phyloP scores from a whole-genome alignment of 2,329 filamentous ascomycete species.

The Colletotrichum sp. region DNA sequence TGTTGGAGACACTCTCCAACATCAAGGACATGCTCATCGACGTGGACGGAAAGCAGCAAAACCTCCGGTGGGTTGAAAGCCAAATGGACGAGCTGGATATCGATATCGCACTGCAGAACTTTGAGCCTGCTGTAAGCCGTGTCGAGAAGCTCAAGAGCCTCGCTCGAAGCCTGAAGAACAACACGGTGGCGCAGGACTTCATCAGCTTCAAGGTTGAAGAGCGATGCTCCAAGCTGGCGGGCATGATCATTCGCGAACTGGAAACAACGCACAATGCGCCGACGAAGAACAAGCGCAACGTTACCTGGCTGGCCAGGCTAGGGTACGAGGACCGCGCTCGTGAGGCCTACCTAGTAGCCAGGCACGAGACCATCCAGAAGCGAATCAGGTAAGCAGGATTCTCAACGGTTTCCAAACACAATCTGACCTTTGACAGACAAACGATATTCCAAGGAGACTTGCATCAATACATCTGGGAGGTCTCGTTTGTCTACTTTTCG shows the following conservation, averaged over 20 bases:
- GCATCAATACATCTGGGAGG: constrained; percentile 90
- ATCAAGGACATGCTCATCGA: constrained; percentile 92
- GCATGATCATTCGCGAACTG: constrained; percentile 77
- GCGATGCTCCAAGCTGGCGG: constrained; percentile 77
- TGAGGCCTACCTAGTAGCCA: constrained; percentile 82
- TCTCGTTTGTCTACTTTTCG: constrained; percentile 95
- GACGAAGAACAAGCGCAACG: constrained; percentile 78
- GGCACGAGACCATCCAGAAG: constrained; percentile 79
- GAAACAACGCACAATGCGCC: constrained; percentile 79
- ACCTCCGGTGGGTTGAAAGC: constrained; percentile 91
- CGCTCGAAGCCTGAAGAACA: constrained; percentile 81
- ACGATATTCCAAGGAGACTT: constrained; percentile 95
- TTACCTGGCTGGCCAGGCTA: constrained; percentile 82
- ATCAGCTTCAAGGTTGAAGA: constrained; percentile 92
- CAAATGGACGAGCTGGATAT: constrained; percentile 98
- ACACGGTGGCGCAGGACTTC: constrained; percentile 86
- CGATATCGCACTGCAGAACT: constrained; percentile 87
- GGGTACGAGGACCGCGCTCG: constrained; percentile 91
- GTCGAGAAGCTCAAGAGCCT: constrained; percentile 86
- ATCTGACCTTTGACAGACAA: constrained; percentile 60
- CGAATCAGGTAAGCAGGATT: constrained; percentile 70
- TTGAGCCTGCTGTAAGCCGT: constrained; percentile 81
- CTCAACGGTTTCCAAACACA: neutral
- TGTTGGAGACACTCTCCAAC: constrained; percentile 78
- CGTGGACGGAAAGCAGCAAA: constrained; percentile 95